Conservation (phyloP, 1,284 basidiomycete genomes). For the Puccinia coronata region DNA sequence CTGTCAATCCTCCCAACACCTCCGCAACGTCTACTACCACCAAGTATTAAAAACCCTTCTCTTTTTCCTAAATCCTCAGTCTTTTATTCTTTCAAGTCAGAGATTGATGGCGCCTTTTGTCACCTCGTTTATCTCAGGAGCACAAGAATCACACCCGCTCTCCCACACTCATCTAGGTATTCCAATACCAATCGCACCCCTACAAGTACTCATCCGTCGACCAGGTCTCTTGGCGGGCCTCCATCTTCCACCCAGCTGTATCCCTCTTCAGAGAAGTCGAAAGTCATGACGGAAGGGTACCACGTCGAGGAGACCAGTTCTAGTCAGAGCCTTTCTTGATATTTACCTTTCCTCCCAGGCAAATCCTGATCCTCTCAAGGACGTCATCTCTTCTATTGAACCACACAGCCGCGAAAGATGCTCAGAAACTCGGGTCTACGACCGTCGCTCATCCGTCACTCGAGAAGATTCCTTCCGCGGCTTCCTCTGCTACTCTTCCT, state of each 20-base stretch:
- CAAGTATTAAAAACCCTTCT: not conserved
- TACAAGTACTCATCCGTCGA: not conserved
- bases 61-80: not conserved
- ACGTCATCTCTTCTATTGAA: not conserved
- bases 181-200: not conserved
- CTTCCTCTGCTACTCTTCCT: not conserved
- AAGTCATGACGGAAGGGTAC: not conserved
- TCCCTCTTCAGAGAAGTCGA: not conserved
- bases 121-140: not conserved
- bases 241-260: not conserved
- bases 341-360: too few species aligned
- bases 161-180: slow-evolving; percentile 45
- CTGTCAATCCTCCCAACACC: not conserved
- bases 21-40: not conserved
- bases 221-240: not conserved
- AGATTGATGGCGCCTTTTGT: not conserved
- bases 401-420: not conserved
- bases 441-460: not conserved
- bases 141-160: slow-evolving; percentile 21
- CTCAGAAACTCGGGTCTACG: not conserved
- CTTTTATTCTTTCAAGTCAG: not conserved
- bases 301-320: not conserved
- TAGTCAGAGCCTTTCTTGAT: not conserved
- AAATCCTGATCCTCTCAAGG: not conserved
- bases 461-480: not conserved